Conservation (phyloP, 2,329 filamentous ascomycete species). For the Verticillium tricorpus region DNA sequence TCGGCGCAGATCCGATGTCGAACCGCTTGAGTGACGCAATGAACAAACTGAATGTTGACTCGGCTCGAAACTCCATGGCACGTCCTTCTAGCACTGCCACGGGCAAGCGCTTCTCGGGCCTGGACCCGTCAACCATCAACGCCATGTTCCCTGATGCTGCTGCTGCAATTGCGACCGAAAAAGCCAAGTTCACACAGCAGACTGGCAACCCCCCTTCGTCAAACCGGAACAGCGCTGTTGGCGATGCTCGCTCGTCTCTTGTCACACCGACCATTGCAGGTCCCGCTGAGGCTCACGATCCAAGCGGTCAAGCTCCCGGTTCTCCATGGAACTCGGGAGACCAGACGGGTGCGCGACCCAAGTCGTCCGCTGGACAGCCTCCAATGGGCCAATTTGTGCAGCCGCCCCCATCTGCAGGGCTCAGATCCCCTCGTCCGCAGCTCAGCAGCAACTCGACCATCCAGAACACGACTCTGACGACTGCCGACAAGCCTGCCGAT, state of each 20-base stretch:
- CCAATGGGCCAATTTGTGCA: conserved; percentile 96
- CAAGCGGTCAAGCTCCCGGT: conserved; percentile 60
- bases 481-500: conserved; percentile 65
- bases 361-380: not conserved
- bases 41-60: conserved; percentile 87
- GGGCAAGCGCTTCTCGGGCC: conserved; percentile 87
- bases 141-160: conserved; percentile 99
- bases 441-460: conserved; percentile 65
- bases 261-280: conserved; percentile 70
- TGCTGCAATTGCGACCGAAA: conserved; percentile 96
- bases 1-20: conserved; percentile 79
- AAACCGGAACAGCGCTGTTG: conserved; percentile 83
- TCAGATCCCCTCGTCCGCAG: conserved; percentile 76
- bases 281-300: conserved; percentile 57
- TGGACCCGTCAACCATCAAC: conserved; percentile 90
- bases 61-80: conserved; percentile 78
- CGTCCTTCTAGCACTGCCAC: conserved; percentile 74
- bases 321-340: conserved; percentile 69
- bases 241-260: conserved; percentile 73
- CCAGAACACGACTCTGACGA: conserved; percentile 77
- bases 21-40: conserved; percentile 94
- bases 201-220: conserved; percentile 86
- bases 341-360: conserved; percentile 32
- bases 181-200: conserved; percentile 94
- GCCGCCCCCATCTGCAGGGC: conserved; percentile 65